Evolutionary conservation across 1,284 basidiomycete species (phyloP), one percentile per base, ranked within the genome.

Genomic region (Entoloma clypeatum): DNA sequence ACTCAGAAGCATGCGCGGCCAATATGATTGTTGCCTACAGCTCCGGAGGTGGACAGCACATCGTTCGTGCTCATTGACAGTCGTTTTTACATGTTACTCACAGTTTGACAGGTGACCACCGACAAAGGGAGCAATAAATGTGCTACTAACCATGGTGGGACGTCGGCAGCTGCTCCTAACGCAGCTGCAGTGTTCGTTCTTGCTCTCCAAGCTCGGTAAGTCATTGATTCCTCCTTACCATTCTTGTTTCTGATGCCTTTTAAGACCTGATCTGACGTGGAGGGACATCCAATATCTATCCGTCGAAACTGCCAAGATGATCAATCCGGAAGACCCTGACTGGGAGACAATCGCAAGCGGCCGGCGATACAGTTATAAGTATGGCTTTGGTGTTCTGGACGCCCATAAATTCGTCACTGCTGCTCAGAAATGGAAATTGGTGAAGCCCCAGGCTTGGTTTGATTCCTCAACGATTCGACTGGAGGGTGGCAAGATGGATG

Each of bases 1-100:
- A 99, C 59, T 98, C 95, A 5, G 96, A 99, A 63, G 70, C 92
- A 40, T 99, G 96, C 62, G 85, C 94, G 2, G 95, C 96, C 3
- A 98, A 97, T 65, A 86, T 99, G 78, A 76, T 96, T 36, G 90
- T 94, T 4, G 90, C 92, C 1, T 97, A 94, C 55, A 94, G 90
- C 48, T 98, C 95, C 5, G 96, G 96, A n/a, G 83, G 85, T 48
- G 91, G 92, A 4, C 82, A 92, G 56, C 80, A 85, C 52, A 97
- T 97, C 46, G 92, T 94, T 49, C 51, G 89, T 75, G 8, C 17
- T 32, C 42, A 27, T 36, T 25, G 7, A 6, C 7, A 21, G 10
- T 14, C 14, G n/a, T 19, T 9, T 21, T 10, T 17, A 11, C 38
- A 43, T 41, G 29, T 30, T 29, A 31, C 40, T 28, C 33, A 40